These are phyloP conservation scores for Plenodomus biglobosus DNA, from an alignment of 2,329 filamentous ascomycete species.

Conservation along the genomic window DNA sequence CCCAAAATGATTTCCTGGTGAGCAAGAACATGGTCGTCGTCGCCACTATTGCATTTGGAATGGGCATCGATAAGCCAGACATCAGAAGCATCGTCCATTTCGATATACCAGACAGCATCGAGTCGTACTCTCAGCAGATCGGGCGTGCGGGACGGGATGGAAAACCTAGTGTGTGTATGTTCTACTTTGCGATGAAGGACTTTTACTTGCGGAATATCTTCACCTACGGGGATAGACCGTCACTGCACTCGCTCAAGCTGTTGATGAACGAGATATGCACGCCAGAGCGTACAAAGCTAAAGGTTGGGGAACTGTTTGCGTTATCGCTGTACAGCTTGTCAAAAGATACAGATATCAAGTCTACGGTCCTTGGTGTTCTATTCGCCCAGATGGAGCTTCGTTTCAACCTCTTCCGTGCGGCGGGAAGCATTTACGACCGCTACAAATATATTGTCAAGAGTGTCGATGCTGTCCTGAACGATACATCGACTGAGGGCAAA, in stretches of 20 bases:
- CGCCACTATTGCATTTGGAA: slow-evolving; percentile 95
- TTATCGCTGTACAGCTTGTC: slow-evolving; percentile 51
- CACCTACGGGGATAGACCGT: slow-evolving; percentile 61
- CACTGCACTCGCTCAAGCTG: slow-evolving; percentile 50
- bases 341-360: slow-evolving; percentile 57
- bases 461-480: slow-evolving; percentile 31
- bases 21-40: slow-evolving; percentile 83
- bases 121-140: slow-evolving; percentile 97
- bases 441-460: slow-evolving; percentile 54
- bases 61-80: slow-evolving; percentile 97
- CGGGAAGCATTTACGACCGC: slow-evolving; percentile 58
- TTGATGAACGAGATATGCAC: slow-evolving; percentile 58
- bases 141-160: slow-evolving; percentile 90
- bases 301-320: slow-evolving; percentile 51
- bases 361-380: slow-evolving; percentile 54
- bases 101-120: slow-evolving; percentile 85
- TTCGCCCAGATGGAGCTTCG: slow-evolving; percentile 64
- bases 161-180: slow-evolving; percentile 61
- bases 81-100: slow-evolving; percentile 95
- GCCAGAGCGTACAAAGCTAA: slow-evolving; percentile 27
- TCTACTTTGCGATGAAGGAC: slow-evolving; percentile 60
- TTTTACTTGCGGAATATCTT: slow-evolving; percentile 62
- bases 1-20: slow-evolving; percentile 79
- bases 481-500: slow-evolving; percentile 48
- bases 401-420: slow-evolving; percentile 58